phyloP scores from a whole-genome alignment of 2,329 filamentous ascomycete genomes.

The Monosporascus sp. region DNA sequence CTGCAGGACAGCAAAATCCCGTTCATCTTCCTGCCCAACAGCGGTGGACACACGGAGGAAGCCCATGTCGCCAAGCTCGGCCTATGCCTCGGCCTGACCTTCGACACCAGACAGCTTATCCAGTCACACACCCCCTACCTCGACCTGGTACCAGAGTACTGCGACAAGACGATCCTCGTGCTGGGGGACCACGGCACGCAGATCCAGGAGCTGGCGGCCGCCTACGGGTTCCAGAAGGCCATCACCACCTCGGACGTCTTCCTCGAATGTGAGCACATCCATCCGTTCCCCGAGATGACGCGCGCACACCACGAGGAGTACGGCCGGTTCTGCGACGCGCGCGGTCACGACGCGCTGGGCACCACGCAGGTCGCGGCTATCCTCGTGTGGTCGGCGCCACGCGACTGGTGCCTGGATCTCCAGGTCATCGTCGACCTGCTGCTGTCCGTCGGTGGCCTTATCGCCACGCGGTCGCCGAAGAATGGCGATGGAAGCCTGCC shows the following conservation, averaged over 20 bases:
- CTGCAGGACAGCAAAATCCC: slow-evolving; percentile 59
- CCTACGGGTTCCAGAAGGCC: slow-evolving; percentile 31
- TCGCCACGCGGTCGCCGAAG: slow-evolving; percentile 56
- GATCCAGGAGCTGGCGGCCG: slow-evolving; percentile 22
- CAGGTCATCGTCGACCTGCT: slow-evolving; percentile 27
- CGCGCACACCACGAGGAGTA: slow-evolving; percentile 24
- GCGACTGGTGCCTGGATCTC: slow-evolving; percentile 31
- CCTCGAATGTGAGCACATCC: slow-evolving; percentile 15
- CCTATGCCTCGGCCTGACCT: slow-evolving; percentile 43
- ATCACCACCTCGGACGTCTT: slow-evolving; percentile 31
- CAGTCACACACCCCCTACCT: slow-evolving; percentile 72
- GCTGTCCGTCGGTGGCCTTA: slow-evolving; percentile 42
- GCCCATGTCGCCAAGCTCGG: slow-evolving; percentile 57
- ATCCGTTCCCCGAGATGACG: slow-evolving; percentile 33
- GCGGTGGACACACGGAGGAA: slow-evolving; percentile 62
- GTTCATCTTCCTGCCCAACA: slow-evolving; percentile 71
- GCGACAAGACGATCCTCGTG: slow-evolving; percentile 47
- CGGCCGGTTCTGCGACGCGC: slow-evolving; percentile 26
- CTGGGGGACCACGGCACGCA: slow-evolving; percentile 41
- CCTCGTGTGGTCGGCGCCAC: slow-evolving; percentile 27
- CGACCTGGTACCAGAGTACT: slow-evolving; percentile 43
- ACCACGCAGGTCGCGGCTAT: slow-evolving; percentile 23
- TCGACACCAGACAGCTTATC: slow-evolving; percentile 45
- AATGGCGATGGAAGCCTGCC: slow-evolving; percentile 40
- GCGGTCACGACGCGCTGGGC: slow-evolving; percentile 17